Percentiles rank a stretch among this genome's conserved stretches.
phyloP scores from a whole-genome alignment of 345 rosid species.

The Gossypium raimondii region DNA sequence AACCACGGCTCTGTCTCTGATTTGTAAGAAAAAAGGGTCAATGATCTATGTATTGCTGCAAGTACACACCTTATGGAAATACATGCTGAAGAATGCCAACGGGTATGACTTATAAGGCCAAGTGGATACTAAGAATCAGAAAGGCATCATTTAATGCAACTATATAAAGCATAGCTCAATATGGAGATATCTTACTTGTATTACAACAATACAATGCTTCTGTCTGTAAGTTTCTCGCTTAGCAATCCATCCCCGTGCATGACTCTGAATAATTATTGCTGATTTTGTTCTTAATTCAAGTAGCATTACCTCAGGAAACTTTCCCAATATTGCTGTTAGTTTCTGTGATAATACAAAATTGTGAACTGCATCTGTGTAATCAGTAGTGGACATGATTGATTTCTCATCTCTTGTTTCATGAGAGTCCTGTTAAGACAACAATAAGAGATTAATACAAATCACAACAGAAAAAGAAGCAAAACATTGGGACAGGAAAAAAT shows the following conservation, averaged over 20 bases:
- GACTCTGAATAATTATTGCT: constrained; percentile 54
- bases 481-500: not conserved
- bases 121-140: not conserved
- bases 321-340: constrained; percentile 65
- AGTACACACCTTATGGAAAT: not conserved
- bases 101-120: not conserved
- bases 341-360: constrained; percentile 81
- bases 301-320: constrained; percentile 86
- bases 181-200: constrained; percentile 57
- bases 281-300: constrained; percentile 45
- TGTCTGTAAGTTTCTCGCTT: constrained; percentile 40
- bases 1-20: constrained; percentile 58
- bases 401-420: constrained; percentile 42
- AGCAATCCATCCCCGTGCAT: constrained; percentile 52
- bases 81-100: not conserved
- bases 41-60: not conserved
- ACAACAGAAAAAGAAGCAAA: constrained; percentile 9
- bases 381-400: constrained; percentile 57
- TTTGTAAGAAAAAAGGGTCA: constrained; percentile 21
- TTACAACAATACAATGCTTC: constrained; percentile 40
- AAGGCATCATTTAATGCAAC: not conserved
- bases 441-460: constrained; percentile 14
- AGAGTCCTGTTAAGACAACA: constrained; percentile 39
- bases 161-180: constrained; percentile 2
- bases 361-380: constrained; percentile 79